Evolutionary conservation across 1,139 yeast species (phyloP), one percentile per base, ranked within the genome.

Genomic region (Yamadazyma blattariae): DNA sequence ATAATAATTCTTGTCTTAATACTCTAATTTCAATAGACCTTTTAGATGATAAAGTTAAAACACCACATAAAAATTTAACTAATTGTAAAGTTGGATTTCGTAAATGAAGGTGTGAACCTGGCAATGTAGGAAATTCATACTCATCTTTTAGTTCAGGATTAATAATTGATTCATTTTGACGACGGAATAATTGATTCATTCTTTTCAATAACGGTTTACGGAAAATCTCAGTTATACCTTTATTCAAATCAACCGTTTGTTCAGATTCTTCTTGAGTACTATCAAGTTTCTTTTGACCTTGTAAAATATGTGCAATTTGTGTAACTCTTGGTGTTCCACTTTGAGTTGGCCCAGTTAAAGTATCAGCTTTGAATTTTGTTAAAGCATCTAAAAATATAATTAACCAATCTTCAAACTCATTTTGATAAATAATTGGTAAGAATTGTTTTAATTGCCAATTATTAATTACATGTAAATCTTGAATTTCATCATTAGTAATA

Each of bases 321-420:
- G 94, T 85, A 7, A 69, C 67, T 46, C 94, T 67, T 33, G 80
- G 84, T 0, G 86, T 76, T 1, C 68, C 61, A 2, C 57, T 42
- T 38, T 61, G 66, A 3, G 68, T 61, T 9, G 64, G 54, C 1
- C 65, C 65, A 7, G 58, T 49, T 32, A 67, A 49, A 2, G 52
- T 52, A 13, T 69, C 70, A 13, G 61, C 60, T 51, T 86, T 85
- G 33, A 67, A 65, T 38, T 78, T 77, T 27, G 81, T 67, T 46
- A 92, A 66, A 2, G 85, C 67, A 52, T 87, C 94, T 48, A 90
- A 60, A 50, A 87, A 82, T 42, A 88, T 77, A 30, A 82, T 66
- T 32, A 87, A 64, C 96, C 97, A 92, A 48, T 83, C 94, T 36
- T 82, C 86, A 64, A 92, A 88, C 53, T 94, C 97, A 10, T 74